Evolutionary conservation across 2,329 filamentous ascomycete genomes (phyloP), one percentile per base, ranked within the genome.

Genomic region (Cordyceps farinosa): DNA sequence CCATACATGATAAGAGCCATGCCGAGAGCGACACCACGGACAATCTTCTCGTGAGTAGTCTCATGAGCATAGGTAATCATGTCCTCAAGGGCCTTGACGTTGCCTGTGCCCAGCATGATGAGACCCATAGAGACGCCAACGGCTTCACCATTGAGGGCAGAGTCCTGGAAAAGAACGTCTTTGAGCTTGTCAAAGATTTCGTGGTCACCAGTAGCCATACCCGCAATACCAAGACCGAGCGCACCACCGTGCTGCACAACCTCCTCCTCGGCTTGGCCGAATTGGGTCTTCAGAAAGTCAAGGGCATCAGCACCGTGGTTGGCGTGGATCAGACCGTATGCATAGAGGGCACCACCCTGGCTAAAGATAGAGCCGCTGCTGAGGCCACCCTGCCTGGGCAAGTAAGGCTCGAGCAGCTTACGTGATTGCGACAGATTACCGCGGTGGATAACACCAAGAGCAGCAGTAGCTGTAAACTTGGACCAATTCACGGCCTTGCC

Each of bases 401-500:
- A 87, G 72, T 99, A 99, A 3, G 95, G 95, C 72, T 97, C 92
- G 15, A 99, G 84, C 2, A 99, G 84, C 79, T 97, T 97, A 72
- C 92, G 88, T 1, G 93, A 95, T 72, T 99, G 94, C 30, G 90
- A 90, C 64, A 99, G 82, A 76, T 99, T 99, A 62, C 95, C 95
- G 52, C 92, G 90, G 76, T 99, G 95, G 66, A 99, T 97, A 58
- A 98, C 95, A 75, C 95, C 95, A 6, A 99, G 82, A 8, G 95
- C 95, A 63, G 95, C 95, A 5, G 95, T 99, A 15, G 95, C 95
- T 0, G 95, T 97, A 75, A 99, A 99, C 75, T 99, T 99, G 65
- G 93, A 97, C 95, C 95, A 99, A 80, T 99, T 99, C 54, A 98
- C 92, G 32, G 95, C 95, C 81, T 98, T 99, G 65, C 94, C 93